Evolutionary conservation across 2,329 filamentous ascomycete genomes (phyloP).

Genomic region (Pseudogymnoascus sp.): DNA sequence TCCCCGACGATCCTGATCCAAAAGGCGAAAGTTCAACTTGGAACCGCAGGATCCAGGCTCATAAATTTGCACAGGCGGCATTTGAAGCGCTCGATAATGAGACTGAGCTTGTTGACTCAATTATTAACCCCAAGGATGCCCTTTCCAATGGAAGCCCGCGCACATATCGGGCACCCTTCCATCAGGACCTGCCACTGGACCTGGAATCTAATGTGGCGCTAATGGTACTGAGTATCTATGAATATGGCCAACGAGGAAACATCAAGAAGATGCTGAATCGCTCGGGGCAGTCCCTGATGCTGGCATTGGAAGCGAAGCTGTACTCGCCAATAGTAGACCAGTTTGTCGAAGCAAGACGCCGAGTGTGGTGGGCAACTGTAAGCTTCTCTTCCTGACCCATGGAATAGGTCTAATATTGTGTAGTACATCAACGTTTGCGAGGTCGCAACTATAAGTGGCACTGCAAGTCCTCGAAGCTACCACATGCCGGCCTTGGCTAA

Average conservation of each 20-base stretch:
- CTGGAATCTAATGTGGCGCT: conserved; percentile 42
- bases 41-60: conserved; percentile 41
- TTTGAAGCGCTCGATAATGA: conserved; percentile 43
- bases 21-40: conserved; percentile 33
- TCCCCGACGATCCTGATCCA: conserved; percentile 28
- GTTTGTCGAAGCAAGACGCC: conserved; percentile 39
- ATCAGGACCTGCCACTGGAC: conserved; percentile 37
- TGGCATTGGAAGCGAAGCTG: conserved; percentile 39
- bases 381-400: conserved; percentile 12
- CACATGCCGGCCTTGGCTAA: background rate
- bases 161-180: conserved; percentile 35
- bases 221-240: conserved; percentile 43
- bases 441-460: conserved; percentile 43
- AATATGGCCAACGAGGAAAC: conserved; percentile 47
- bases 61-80: conserved; percentile 41
- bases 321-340: conserved; percentile 34
- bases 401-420: conserved; percentile 7
- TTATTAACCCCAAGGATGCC: conserved; percentile 37
- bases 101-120: conserved; percentile 40
- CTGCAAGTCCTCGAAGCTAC: conserved; percentile 28
- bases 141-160: conserved; percentile 30
- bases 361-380: conserved; percentile 48
- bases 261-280: conserved; percentile 44
- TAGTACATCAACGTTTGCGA: conserved; percentile 45
- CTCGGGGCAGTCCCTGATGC: conserved; percentile 40